Base-by-base conservation (phyloP, 1,284 basidiomycete species). In the Mycosarcoma maydis region DNA sequence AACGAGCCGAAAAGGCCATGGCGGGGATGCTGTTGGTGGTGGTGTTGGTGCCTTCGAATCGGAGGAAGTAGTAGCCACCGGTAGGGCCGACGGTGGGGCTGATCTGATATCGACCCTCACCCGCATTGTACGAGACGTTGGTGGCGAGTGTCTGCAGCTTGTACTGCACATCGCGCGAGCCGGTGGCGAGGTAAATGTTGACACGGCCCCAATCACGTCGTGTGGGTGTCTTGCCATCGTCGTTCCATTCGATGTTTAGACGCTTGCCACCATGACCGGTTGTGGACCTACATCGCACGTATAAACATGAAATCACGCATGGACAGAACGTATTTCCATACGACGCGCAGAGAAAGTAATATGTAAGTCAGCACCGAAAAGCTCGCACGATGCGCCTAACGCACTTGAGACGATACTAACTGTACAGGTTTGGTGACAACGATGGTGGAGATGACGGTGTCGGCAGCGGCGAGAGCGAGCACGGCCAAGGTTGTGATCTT, bases 1-100 rank as follows among this genome's bases (percentile, higher is more conserved):
- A 78, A 43, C 72, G 73, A 34, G 76, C 75, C 13, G 75, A 77
- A 54, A 78, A 78, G 36, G 76, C 62, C 71, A 78, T 73, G 32
- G 58, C 49, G 19, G 75, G 68, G 38, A 50, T 51, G 36, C 43
- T 50, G 44, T 38, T 48, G n/a, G 73, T 53, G 36, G 48, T 60
- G 41, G 51, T 48, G 42, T 72, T 62, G 58, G 71, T 68, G 42
- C 67, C 67, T 38, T 78, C 75, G 45, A 77, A 70, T 22, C 76
- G 76, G 56, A 78, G 48, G 57, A 78, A 78, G 75, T 78, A 77
- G 61, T 73, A 76, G 42, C 54, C 49, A 17, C 69, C 70, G 55
- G 50, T 61, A 20, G 75, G 73, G 29, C 76, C 76, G 26, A 55
- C 56, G 44, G 17, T 51, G 32, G 49, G 22, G 36, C 73, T 58